These are phyloP conservation scores for Crithidia brevicula DNA, from an alignment of 208 protist genomes.

Conservation along the genomic window DNA sequence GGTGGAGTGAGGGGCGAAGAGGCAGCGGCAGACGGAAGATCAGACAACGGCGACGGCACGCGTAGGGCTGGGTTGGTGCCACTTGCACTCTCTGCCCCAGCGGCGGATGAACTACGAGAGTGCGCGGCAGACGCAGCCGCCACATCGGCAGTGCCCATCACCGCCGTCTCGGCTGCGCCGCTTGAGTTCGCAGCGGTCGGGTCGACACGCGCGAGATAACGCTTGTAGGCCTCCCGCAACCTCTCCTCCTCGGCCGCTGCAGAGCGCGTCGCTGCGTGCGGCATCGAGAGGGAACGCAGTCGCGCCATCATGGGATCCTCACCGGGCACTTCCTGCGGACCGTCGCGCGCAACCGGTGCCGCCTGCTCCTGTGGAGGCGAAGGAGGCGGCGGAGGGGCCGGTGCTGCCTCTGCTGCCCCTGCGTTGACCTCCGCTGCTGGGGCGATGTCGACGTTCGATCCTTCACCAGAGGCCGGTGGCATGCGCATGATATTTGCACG, in stretches of 20 bases:
- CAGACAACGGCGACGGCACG: too few species aligned
- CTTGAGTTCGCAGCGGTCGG: too few species aligned
- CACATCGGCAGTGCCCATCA: not conserved
- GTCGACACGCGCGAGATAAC: conserved; percentile 7
- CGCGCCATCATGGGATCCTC: not conserved
- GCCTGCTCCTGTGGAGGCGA: not conserved
- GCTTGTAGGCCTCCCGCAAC: conserved; percentile 12
- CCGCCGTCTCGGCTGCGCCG: too few species aligned
- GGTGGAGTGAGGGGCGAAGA: not conserved
- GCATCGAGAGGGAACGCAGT: not conserved
- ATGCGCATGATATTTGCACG: conserved; percentile 58
- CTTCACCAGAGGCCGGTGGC: too few species aligned
- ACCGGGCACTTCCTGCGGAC: not conserved
- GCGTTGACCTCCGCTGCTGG: not conserved
- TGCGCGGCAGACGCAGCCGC: not conserved
- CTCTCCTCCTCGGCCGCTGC: not conserved
- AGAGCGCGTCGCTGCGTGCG: not conserved
- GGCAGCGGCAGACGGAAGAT: not conserved
- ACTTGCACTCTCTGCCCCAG: too few species aligned
- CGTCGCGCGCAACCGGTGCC: not conserved
- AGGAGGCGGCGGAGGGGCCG: not conserved
- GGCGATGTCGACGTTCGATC: too few species aligned
- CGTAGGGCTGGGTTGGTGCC: too few species aligned
- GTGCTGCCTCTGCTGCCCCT: not conserved
- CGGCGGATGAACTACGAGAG: too few species aligned